Evolutionary conservation across 768 basidiomycete genomes (phyloP).

Genomic region (Agaricus subrufescens): DNA sequence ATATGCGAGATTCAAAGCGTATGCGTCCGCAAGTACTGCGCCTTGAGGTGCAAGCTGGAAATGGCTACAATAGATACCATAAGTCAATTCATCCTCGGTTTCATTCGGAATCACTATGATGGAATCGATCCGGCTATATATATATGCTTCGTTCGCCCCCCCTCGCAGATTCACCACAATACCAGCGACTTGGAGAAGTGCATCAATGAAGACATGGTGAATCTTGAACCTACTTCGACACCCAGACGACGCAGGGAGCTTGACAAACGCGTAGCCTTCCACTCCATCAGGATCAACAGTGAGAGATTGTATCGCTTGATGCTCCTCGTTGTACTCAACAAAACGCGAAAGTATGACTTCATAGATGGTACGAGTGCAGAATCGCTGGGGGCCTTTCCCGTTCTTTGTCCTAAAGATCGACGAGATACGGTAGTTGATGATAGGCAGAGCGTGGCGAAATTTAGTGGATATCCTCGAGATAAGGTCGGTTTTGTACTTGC

Average conservation of each 20-base stretch:
- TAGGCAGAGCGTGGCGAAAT: slow-evolving; percentile 31
- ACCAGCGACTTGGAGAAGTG: slow-evolving; percentile 64
- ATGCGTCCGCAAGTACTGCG: slow-evolving; percentile 46
- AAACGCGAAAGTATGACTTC: slow-evolving; percentile 66
- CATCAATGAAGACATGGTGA: slow-evolving; percentile 61
- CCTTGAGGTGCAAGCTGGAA: slow-evolving; percentile 38
- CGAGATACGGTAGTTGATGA: slow-evolving; percentile 27
- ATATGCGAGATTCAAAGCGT: slow-evolving; percentile 37
- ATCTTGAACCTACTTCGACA: slow-evolving; percentile 29
- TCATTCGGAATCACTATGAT: slow-evolving; percentile 41
- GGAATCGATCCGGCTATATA: slow-evolving; percentile 53
- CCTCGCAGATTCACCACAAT: slow-evolving; percentile 62
- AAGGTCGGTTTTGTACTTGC: slow-evolving; percentile 37
- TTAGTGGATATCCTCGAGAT: slow-evolving; percentile 26
- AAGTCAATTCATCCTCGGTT: slow-evolving; percentile 36
- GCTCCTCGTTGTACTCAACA: slow-evolving; percentile 56
- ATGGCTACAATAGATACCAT: slow-evolving; percentile 48
- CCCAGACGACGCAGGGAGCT: slow-evolving; percentile 30
- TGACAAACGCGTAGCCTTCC: slow-evolving; percentile 48
- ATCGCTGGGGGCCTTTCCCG: slow-evolving; percentile 34
- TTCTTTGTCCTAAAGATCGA: slow-evolving; percentile 23
- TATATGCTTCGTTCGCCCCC: slow-evolving; percentile 47
- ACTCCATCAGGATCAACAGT: slow-evolving; percentile 41
- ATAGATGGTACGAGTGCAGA: slow-evolving; percentile 54
- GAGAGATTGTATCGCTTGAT: slow-evolving; percentile 54